phyloP scores from a whole-genome alignment of 306 rosid species.

The Sindora glabra region DNA sequence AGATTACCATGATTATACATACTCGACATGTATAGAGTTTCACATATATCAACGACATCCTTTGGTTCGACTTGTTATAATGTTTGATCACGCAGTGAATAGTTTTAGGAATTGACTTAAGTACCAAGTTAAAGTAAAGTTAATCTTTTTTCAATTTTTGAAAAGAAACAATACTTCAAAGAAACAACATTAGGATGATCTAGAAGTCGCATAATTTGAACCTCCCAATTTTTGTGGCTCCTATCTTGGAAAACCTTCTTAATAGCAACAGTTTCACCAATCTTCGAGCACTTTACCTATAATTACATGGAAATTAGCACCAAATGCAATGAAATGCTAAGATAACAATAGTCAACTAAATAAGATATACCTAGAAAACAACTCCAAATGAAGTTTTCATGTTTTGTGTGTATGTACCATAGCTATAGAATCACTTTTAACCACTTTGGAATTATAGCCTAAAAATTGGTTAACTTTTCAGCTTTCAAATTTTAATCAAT shows the following conservation, averaged over 20 bases:
- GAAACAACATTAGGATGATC: conserved; percentile 95
- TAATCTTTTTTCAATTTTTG: conserved; percentile 95
- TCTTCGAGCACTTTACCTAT: conserved; percentile 93
- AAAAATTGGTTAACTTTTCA: no score
- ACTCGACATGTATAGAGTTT: conserved; percentile 93
- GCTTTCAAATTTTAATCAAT: no score
- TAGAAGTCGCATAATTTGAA: conserved; percentile 97
- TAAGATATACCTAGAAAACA: conserved; percentile 72
- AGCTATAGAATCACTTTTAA: no score
- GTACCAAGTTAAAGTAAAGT: conserved; percentile 88
- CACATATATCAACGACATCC: conserved; percentile 86
- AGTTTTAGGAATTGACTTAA: conserved; percentile 93
- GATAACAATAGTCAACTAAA: background rate
- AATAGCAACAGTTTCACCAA: conserved; percentile 95
- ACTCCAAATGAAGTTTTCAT: conserved; percentile 98
- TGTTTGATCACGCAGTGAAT: conserved; percentile 95
- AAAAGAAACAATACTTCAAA: conserved; percentile 95
- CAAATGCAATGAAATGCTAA: background rate
- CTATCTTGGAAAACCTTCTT: conserved; percentile 98
- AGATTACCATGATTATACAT: no score
- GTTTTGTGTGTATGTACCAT: no score
- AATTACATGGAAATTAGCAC: conserved; percentile 9
- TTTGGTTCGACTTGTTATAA: conserved; percentile 91
- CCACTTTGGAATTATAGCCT: no score
- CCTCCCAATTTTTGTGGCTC: conserved; percentile 89